Evolutionary conservation across 345 rosid species (phyloP).

Genomic region (thale cress (Arabidopsis thaliana)): TAIR10.1 NC_003074.8:6618501-6619000

Average conservation of each 20-base stretch:
- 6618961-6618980: slow-evolving; percentile 4
- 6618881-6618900: background rate
- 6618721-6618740: background rate
- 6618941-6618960: background rate
- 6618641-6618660: background rate
- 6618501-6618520: background rate
- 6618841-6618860: background rate
- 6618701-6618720: background rate
- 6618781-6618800: background rate
- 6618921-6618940: slow-evolving; percentile 20
- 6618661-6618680: background rate
- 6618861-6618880: background rate
- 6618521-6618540: background rate
- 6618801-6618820: background rate
- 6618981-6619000: slow-evolving; percentile 25
- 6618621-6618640: background rate
- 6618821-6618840: slow-evolving; percentile 11
- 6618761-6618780: background rate
- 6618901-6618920: background rate
- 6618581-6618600: background rate
- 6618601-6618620: too few species aligned
- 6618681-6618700: background rate
- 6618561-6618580: background rate
- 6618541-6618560: background rate
- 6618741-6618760: background rate